phyloP scores from a whole-genome alignment of 129 eudicot genomes.

The Solidago caesia region DNA sequence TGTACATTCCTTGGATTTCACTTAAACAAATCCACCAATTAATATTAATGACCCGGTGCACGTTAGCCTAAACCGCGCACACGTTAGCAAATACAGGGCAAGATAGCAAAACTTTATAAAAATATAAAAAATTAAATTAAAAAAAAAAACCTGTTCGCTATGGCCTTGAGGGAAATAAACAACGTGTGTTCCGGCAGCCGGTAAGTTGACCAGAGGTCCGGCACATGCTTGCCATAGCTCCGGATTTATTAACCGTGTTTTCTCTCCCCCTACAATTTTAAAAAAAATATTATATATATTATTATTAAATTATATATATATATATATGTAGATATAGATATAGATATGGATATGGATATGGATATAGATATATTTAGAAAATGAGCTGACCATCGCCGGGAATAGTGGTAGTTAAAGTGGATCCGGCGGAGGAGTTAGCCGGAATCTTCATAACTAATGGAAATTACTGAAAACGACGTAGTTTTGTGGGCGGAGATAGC shows the following conservation, averaged over 20 bases:
- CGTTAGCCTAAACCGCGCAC: conserved; percentile 3
- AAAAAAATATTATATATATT: conserved; percentile 4
- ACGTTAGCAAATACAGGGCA: conserved; percentile 24
- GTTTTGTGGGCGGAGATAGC: conserved; percentile 5
- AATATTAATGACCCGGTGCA: conserved; percentile 9
- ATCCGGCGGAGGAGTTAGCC: conserved; percentile 43
- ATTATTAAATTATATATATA: neutral
- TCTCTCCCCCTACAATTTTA: conserved; percentile 25
- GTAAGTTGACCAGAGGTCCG: conserved; percentile 94
- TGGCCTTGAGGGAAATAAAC: conserved; percentile 99
- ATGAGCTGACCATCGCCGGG: conserved; percentile 53
- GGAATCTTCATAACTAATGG: conserved; percentile 47
- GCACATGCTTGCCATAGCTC: conserved; percentile 99
- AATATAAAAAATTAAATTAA: conserved; percentile 3
- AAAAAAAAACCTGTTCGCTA: conserved; percentile 74
- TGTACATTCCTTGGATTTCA: conserved; percentile 9
- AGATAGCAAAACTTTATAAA: conserved; percentile 24
- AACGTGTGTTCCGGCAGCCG: conserved; percentile 95
- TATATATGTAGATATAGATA: neutral
- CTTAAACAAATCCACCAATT: conserved; percentile 5
- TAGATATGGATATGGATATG: no score
- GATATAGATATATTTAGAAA: neutral
- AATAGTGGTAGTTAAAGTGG: conserved; percentile 39
- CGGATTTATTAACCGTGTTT: conserved; percentile 41
- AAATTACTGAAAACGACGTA: conserved; percentile 6